These are phyloP conservation scores for Fusarium paranaense DNA, from an alignment of 2,329 filamentous ascomycete genomes.

Conservation along the genomic window DNA sequence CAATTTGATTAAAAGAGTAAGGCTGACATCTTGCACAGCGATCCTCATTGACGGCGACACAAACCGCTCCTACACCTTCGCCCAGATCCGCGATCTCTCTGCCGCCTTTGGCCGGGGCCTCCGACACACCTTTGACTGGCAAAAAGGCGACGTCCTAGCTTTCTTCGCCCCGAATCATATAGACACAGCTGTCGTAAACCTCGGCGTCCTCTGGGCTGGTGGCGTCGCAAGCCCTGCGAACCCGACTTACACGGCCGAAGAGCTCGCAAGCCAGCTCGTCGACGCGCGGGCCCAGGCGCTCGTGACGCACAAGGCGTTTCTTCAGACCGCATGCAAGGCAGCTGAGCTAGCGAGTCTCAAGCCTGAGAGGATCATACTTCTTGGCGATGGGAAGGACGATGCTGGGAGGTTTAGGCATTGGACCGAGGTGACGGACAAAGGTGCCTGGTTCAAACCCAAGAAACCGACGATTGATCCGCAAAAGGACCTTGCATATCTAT, in stretches of 20 bases:
- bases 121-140: slow-evolving; percentile 79
- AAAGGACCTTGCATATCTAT: slow-evolving; percentile 83
- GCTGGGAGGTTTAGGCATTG: slow-evolving; percentile 74
- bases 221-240: slow-evolving; percentile 88
- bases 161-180: slow-evolving; percentile 89
- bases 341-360: slow-evolving; percentile 77
- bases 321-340: slow-evolving; percentile 74
- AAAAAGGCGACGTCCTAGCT: slow-evolving; percentile 84
- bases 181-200: slow-evolving; percentile 81
- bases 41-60: slow-evolving; percentile 83
- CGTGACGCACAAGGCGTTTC: slow-evolving; percentile 76
- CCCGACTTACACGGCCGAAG: slow-evolving; percentile 84
- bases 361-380: slow-evolving; percentile 77
- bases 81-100: slow-evolving; percentile 72
- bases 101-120: slow-evolving; percentile 85
- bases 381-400: slow-evolving; percentile 76
- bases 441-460: slow-evolving; percentile 63
- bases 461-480: slow-evolving; percentile 73
- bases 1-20: no score
- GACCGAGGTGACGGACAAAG: slow-evolving; percentile 72
- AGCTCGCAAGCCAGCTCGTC: slow-evolving; percentile 86
- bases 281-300: slow-evolving; percentile 81
- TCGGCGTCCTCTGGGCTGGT: slow-evolving; percentile 86
- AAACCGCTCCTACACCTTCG: slow-evolving; percentile 75
- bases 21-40: slow-evolving; percentile 59